A percentile compares a stretch with the other conserved stretches of the same genome.
These are phyloP conservation scores for Apiospora malaysiana DNA, from an alignment of 2,329 filamentous ascomycete species.

Conservation along the genomic window DNA sequence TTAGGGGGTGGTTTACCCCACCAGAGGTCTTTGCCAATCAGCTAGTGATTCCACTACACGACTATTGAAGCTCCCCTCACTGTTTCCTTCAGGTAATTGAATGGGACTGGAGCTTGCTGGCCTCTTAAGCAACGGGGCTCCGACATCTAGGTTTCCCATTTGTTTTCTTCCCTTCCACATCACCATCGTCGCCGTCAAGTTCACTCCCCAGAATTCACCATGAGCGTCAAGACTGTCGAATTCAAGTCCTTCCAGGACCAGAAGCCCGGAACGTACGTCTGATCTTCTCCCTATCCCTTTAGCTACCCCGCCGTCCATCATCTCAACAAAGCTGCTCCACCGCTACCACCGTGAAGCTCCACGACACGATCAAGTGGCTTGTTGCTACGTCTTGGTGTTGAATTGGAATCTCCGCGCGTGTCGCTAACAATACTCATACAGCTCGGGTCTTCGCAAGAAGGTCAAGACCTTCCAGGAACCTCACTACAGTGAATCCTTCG, in stretches of 20 bases:
- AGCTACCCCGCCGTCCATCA: constrained; percentile 42
- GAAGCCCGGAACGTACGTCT: constrained; percentile 96
- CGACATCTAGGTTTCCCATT: constrained; percentile 1
- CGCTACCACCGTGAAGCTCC: not conserved
- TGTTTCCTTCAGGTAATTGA: constrained; percentile 2
- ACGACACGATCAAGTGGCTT: not conserved
- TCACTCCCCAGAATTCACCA: constrained; percentile 47
- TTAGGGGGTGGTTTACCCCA: constrained; percentile 12
- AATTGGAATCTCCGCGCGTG: constrained; percentile 9
- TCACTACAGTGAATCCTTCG: constrained; percentile 95
- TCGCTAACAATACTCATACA: constrained; percentile 46
- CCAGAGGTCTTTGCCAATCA: constrained; percentile 18
- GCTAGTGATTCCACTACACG: constrained; percentile 8
- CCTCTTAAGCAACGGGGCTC: constrained; percentile 13
- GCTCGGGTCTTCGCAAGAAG: constrained; percentile 98
- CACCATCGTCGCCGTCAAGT: not conserved
- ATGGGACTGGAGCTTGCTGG: constrained; percentile 7
- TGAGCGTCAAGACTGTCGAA: constrained; percentile 78
- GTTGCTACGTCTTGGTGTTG: constrained; percentile 17
- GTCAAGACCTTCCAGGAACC: constrained; percentile 96
- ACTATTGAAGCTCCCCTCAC: constrained; percentile 20
- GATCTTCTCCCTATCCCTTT: constrained; percentile 33
- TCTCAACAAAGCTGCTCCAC: constrained; percentile 19
- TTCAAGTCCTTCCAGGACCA: constrained; percentile 91
- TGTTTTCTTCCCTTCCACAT: not conserved